phyloP scores from a whole-genome alignment of 805 yeast species.

The Wickerhamiella alocasiicola region DNA sequence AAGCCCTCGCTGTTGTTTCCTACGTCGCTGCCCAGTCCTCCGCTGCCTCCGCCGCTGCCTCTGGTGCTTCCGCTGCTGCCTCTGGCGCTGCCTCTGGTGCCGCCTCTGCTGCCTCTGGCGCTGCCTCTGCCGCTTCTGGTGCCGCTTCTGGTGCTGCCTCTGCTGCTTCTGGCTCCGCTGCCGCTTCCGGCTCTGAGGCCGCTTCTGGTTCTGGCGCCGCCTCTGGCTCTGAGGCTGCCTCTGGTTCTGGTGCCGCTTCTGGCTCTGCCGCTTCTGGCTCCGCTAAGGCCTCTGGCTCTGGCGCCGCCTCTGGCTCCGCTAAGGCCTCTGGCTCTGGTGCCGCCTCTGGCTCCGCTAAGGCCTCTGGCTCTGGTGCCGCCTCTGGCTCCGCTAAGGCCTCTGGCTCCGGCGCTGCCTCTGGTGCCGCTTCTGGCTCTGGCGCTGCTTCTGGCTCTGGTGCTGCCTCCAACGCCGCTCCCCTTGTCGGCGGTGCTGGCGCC shows the following conservation, averaged over 20 bases:
- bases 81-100: not conserved
- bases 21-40: constrained; percentile 4
- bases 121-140: constrained; percentile 5
- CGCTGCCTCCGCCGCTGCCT: not conserved
- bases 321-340: constrained; percentile 4
- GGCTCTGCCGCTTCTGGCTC: constrained; percentile 4
- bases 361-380: not conserved
- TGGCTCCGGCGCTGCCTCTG: constrained; percentile 1
- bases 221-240: constrained; percentile 6
- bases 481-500: constrained; percentile 4
- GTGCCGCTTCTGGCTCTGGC: constrained; percentile 1
- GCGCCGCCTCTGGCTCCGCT: constrained; percentile 2
- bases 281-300: not conserved
- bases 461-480: constrained; percentile 1
- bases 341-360: constrained; percentile 2
- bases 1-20: constrained; percentile 6
- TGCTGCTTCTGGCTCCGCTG: constrained; percentile 11
- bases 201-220: constrained; percentile 10
- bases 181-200: constrained; percentile 8
- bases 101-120: constrained; percentile 3
- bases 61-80: not conserved
- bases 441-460: constrained; percentile 11
- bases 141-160: constrained; percentile 7
- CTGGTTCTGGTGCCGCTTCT: constrained; percentile 11
- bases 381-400: constrained; percentile 5